These are phyloP conservation scores for Orobanche coerulescens DNA, from an alignment of 257 asterid species.

Conservation along the genomic window DNA sequence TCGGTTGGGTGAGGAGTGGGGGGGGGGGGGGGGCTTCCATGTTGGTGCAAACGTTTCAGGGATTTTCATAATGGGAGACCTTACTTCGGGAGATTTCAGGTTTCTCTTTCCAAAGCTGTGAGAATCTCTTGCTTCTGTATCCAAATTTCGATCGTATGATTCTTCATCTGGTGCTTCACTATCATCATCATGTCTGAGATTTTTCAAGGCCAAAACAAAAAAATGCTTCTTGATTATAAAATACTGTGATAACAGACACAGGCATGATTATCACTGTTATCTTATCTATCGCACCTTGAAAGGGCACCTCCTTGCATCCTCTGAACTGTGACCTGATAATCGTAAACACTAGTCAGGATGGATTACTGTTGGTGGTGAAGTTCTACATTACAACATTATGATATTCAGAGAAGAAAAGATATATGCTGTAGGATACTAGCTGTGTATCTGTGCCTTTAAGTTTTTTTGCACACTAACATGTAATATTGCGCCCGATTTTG, in stretches of 20 bases:
- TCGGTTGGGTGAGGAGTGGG: no score
- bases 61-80: slow-evolving; percentile 30
- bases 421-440: no score
- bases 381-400: background rate
- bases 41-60: slow-evolving; percentile 8
- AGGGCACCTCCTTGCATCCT: slow-evolving; percentile 48
- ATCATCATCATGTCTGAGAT: slow-evolving; percentile 52
- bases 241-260: slow-evolving; percentile 7
- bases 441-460: slow-evolving; percentile 6
- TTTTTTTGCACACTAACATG: slow-evolving; percentile 42
- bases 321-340: slow-evolving; percentile 74
- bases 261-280: slow-evolving; percentile 16
- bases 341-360: slow-evolving; percentile 10
- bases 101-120: slow-evolving; percentile 25
- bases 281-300: slow-evolving; percentile 46
- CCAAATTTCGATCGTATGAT: slow-evolving; percentile 32
- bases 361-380: background rate
- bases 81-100: slow-evolving; percentile 53
- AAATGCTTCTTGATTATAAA: slow-evolving; percentile 2
- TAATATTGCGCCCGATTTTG: slow-evolving; percentile 72
- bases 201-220: slow-evolving; percentile 6
- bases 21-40: no score
- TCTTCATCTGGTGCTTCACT: slow-evolving; percentile 35
- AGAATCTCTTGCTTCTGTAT: slow-evolving; percentile 29
- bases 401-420: background rate